Base-by-base conservation (phyloP, 768 basidiomycete species). In the Xerocomellus intermedius region DNA sequence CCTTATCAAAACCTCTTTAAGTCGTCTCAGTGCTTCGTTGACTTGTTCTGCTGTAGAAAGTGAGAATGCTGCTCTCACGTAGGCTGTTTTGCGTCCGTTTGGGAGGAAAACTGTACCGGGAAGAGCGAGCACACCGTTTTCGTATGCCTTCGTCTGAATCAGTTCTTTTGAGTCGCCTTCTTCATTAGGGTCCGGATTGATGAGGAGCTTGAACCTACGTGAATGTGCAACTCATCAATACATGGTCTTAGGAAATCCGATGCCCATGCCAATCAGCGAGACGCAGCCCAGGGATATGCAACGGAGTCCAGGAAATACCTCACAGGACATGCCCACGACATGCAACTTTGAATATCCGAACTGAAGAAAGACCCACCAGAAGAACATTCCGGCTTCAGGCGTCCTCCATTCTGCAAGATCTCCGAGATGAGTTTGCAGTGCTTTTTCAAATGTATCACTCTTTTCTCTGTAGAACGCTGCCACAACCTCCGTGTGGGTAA, bases 331-430 rank as follows among this genome's bases (percentile, higher is more conserved):
- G 45, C 42, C 37, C 50, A 44, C 19, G 32, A 58, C 50, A 52
- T 32, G 45, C 42, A 38, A 38, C 41, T 16, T 32, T 41, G 46
- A 54, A 51, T 52, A 24, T 49, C 56, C 54, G 46, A 50, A 58
- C 21, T 48, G 55, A 61, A 46, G 10, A 36, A 47, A 47, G 42
- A 65, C 83, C 24, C 38, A 86, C 89, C 91, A 95, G 69, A 92
- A 85, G 77, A 96, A 95, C 90, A 95, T 90, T 58, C 91, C 89
- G 22, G 89, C 83, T 62, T 86, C 84, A 9, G 90, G 91, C 0
- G 76, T 70, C 50, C 67, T 74, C 87, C 87, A 89, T 69, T 87
- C 83, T 17, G 85, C 92, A 32, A 95, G 75, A 3, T 85, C 91
- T 46, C 76, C 73, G n/a, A 97, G 81, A 69, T 96, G 82, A 64